Evolutionary conservation across 306 rosid genomes (phyloP), one percentile per base, ranked within the genome.

Genomic region (Leucaena leucocephala): DNA sequence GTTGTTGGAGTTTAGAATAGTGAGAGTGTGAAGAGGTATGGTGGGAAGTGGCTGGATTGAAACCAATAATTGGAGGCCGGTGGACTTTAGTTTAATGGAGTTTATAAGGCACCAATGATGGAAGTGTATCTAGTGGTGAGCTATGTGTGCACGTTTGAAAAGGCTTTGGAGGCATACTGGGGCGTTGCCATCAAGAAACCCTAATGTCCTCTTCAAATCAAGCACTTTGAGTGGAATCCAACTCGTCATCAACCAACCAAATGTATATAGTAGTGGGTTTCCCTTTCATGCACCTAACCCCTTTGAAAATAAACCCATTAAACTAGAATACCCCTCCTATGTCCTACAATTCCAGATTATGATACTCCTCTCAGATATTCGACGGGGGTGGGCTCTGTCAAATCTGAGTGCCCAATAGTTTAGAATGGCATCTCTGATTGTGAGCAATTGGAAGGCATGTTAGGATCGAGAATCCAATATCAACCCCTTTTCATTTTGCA

Each of bases 221-320:
- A 83, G 87, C 97, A 82, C 83, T 85, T 83, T 82, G 80, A 92
- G 98, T 94, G 98, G 93, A 91, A 87, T 92, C 98, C 98, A 91
- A 94, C 98, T 89, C 98, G 89, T 77, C 91, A 62, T 88, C 94
- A 92, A 90, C 97, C 87, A 85, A 27, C 27, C 27, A 27, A 1
- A 36, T 84, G 71, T 55, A 76, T 81, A 75, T 91, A 86, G 96
- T 92, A 87, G 97, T 92, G 97, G 92, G 85, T 87, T 87, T 92
- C 98, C 90, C 86, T 91, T 90, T 94, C 97, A 88, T 75, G 70
- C 91, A 92, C 97, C 98, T 87, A 92, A 92, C 92, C 65, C 79
- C 78, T 27, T 80, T 82, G 67, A 85, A 89, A 89, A 85, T 34
- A 84, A 84, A 86, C 81, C 74, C 87, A 87, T 79, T 89, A 73